Conservation (phyloP, 768 basidiomycete genomes). For the Lactarius sp. region DNA sequence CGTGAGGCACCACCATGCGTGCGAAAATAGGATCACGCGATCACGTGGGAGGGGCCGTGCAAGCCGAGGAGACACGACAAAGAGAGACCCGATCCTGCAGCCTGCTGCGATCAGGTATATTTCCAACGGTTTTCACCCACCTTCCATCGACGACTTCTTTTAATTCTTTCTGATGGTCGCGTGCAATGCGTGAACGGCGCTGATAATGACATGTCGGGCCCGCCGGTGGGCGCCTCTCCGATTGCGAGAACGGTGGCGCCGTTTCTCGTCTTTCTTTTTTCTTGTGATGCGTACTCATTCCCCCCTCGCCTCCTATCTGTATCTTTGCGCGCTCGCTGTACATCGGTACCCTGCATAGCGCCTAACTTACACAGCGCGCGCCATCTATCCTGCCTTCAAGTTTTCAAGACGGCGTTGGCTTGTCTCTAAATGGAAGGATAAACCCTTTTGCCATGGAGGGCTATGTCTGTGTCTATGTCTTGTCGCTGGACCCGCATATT, state of each 20-base stretch:
- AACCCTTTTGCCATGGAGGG: constrained; percentile 6
- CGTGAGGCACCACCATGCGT: no score
- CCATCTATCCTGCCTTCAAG: not conserved
- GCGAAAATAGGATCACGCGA: no score
- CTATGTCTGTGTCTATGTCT: not conserved
- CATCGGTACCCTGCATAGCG: not conserved
- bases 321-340: not conserved
- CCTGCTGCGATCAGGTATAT: no score
- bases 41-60: no score
- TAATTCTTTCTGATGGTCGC: not conserved
- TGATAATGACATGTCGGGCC: not conserved
- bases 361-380: not conserved
- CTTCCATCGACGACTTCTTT: not conserved
- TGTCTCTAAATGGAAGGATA: not conserved
- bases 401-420: not conserved
- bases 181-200: not conserved
- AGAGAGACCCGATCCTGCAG: not conserved
- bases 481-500: not conserved
- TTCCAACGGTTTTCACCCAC: not conserved
- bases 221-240: not conserved
- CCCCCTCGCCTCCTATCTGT: constrained; percentile 8
- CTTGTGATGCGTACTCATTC: not conserved
- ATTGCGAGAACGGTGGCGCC: not conserved
- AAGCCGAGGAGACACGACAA: no score
- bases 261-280: not conserved